phyloP scores from a whole-genome alignment of 192 early-diverging fungal species.

The Glomus cerebriforme region DNA sequence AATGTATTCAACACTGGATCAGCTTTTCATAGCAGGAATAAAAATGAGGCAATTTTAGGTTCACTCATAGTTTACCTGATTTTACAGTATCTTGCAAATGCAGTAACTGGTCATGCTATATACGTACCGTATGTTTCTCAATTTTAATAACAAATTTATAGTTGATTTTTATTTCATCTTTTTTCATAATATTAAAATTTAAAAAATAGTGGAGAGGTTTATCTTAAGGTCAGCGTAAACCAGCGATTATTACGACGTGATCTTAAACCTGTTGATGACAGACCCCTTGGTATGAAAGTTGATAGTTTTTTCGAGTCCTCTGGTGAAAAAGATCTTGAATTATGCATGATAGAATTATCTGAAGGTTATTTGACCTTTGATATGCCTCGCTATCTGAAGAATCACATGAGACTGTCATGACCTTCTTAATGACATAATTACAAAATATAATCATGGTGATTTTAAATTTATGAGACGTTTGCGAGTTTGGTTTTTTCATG shows the following conservation, averaged over 20 bases:
- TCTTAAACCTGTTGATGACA: slow-evolving; percentile 1
- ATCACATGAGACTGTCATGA: slow-evolving; percentile 16
- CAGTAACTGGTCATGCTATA: not conserved
- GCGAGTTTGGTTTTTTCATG: slow-evolving; percentile 24
- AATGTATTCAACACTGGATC: slow-evolving; percentile 23
- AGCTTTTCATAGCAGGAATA: slow-evolving; percentile 7
- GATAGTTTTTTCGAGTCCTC: slow-evolving; percentile 20
- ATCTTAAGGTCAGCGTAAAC: not conserved
- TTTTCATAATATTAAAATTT: not conserved
- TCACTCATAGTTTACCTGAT: slow-evolving; percentile 19
- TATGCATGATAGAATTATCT: slow-evolving; percentile 28
- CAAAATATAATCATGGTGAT: slow-evolving; percentile 20
- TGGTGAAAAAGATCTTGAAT: slow-evolving; percentile 26
- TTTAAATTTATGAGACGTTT: slow-evolving; percentile 22
- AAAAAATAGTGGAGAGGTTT: not conserved
- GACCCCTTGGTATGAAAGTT: not conserved
- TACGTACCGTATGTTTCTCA: slow-evolving; percentile 4
- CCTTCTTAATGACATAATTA: slow-evolving; percentile 20
- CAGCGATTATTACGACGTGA: not conserved
- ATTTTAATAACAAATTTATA: slow-evolving; percentile 3
- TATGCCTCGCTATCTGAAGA: slow-evolving; percentile 32
- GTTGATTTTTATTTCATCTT: not conserved
- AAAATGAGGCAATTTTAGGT: slow-evolving; percentile 19
- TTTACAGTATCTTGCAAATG: slow-evolving; percentile 24
- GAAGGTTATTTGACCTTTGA: slow-evolving; percentile 17